A percentile compares a stretch with the other conserved stretches of the same genome.
These are phyloP conservation scores for Diplodia intermedia DNA, from an alignment of 2,329 filamentous ascomycete genomes.

Conservation along the genomic window DNA sequence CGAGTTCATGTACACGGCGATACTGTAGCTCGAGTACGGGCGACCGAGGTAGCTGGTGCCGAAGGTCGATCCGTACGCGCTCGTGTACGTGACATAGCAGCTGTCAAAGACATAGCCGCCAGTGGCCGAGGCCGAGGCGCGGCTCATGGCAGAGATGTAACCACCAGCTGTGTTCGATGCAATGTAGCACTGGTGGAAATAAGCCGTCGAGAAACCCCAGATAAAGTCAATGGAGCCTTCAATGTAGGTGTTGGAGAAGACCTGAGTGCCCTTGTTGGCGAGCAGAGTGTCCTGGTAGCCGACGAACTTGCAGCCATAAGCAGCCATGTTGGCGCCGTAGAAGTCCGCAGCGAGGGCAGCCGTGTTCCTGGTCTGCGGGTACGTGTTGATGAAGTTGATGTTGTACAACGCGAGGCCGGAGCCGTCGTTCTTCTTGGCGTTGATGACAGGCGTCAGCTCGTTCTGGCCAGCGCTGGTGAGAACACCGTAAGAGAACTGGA, in stretches of 20 bases:
- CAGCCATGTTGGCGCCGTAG: constrained; percentile 54
- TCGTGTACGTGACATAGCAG: constrained; percentile 51
- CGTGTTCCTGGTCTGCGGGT: constrained; percentile 46
- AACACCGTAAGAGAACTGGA: constrained; percentile 50
- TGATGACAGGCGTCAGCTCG: constrained; percentile 52
- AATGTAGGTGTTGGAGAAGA: constrained; percentile 61
- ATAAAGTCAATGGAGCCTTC: constrained; percentile 64
- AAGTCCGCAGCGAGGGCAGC: constrained; percentile 60
- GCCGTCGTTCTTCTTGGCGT: constrained; percentile 55
- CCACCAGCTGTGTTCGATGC: constrained; percentile 31
- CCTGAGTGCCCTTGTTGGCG: constrained; percentile 47
- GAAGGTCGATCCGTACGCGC: constrained; percentile 42
- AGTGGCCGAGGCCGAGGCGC: constrained; percentile 38
- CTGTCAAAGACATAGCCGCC: constrained; percentile 63
- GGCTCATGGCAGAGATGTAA: constrained; percentile 39
- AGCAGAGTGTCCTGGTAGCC: constrained; percentile 62
- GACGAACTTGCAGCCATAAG: constrained; percentile 61
- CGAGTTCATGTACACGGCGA: constrained; percentile 57
- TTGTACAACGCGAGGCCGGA: constrained; percentile 63
- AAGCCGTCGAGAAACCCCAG: constrained; percentile 58
- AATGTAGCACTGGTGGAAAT: constrained; percentile 36
- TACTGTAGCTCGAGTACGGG: constrained; percentile 57
- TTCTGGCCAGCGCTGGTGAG: constrained; percentile 49
- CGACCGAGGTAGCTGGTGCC: constrained; percentile 56
- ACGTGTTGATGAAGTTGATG: constrained; percentile 60